Evolutionary conservation across 1,139 yeast species (phyloP), one percentile per base, ranked within the genome.

Genomic region (Pichia inconspicua): DNA sequence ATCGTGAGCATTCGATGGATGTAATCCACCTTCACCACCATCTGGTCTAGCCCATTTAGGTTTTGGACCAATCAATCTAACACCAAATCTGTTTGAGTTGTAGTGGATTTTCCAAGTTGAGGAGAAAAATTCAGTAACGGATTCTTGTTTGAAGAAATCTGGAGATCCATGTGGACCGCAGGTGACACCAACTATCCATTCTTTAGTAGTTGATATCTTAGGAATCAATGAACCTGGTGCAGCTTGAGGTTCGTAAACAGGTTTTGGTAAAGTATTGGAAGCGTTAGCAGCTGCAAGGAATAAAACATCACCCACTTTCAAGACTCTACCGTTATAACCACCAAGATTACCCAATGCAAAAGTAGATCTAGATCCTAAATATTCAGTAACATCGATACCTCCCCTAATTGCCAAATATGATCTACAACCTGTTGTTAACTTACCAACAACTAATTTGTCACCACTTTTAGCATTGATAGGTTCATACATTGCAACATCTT

Each of bases 141-240:
- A 78, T 60, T 85, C 95, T n/a, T 74, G 67, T 51, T 78, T 76
- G 73, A 92, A 90, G 67, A 89, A 88, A 65, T 92, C 97, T 27
- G 97, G 97, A 9, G 96, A 80, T 1, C 97, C 97, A 65, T 92
- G 97, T 31, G 97, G 97, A 48, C 97, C 98, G 67, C 95, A 84
- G 27, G 96, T 87, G 43, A 89, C 97, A 59, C 90, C 96, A 54
- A 92, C 90, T 46, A 70, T 69, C 97, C 97, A 92, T 42, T 76
- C 74, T 55, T 78, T 80, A 42, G 72, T 66, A 25, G 72, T 61
- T 10, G 57, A 48, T 53, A 79, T 77, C 10, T 69, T 62, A 32
- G 95, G 94, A 55, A 82, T 70, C 61, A 87, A 69, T 5, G 75
- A 64, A 46, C 63, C 57, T 38, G 94, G 86, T 48, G 80, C 72